Evolutionary conservation across 2,329 filamentous ascomycete species (phyloP).

Genomic region (Colletotrichum orbiculare): DNA sequence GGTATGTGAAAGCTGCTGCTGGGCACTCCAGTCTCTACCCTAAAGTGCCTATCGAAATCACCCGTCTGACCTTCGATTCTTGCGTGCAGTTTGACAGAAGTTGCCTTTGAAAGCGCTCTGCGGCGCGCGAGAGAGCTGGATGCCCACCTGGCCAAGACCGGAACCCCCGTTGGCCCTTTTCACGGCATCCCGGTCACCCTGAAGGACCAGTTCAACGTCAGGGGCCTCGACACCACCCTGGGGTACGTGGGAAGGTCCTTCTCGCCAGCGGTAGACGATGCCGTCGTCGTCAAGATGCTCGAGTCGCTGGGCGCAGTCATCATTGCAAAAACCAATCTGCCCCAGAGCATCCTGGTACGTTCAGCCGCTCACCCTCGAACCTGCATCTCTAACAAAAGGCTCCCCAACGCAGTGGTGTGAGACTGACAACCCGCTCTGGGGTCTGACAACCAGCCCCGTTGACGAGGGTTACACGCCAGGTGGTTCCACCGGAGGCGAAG

Average conservation of each 20-base stretch:
- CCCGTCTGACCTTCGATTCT: no score
- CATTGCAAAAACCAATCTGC: constrained; percentile 77
- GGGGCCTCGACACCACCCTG: constrained; percentile 60
- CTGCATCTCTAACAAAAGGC: neutral
- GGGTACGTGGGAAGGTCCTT: constrained; percentile 62
- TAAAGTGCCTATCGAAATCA: no score
- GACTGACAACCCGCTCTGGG: constrained; percentile 64
- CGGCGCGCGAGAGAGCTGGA: constrained; percentile 51
- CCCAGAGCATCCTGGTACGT: constrained; percentile 65
- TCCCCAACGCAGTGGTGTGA: constrained; percentile 43
- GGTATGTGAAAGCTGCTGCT: no score
- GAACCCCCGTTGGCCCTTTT: constrained; percentile 63
- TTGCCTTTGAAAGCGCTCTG: constrained; percentile 55
- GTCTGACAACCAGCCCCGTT: constrained; percentile 70
- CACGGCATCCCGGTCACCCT: constrained; percentile 64
- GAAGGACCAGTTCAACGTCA: constrained; percentile 71
- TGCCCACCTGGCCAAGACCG: constrained; percentile 47
- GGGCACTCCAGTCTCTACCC: no score
- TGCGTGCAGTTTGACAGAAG: constrained; percentile 50
- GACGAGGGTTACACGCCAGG: constrained; percentile 70
- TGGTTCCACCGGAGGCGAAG: constrained; percentile 71
- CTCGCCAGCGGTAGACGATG: constrained; percentile 61
- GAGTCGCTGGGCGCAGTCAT: constrained; percentile 69
- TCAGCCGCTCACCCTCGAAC: constrained; percentile 47
- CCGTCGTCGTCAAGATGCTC: constrained; percentile 68